Evolutionary conservation across 2,329 filamentous ascomycete genomes (phyloP).

Genomic region (Ophiostoma fasciatum): DNA sequence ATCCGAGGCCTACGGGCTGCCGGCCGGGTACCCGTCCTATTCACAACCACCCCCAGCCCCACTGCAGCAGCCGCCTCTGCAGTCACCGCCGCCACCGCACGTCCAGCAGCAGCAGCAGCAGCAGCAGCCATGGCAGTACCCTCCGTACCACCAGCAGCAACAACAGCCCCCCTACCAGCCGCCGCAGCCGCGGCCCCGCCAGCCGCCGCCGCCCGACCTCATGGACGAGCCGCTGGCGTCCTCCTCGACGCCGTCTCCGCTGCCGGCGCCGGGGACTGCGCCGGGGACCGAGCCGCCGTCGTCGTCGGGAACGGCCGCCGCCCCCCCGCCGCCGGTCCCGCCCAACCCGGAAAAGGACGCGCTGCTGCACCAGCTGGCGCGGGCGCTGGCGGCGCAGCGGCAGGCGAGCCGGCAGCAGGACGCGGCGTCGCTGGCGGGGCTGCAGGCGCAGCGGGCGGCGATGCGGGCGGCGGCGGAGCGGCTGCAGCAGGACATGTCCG

Average conservation of each 20-base stretch:
- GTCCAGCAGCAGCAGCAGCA: neutral
- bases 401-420: constrained; percentile 58
- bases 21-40: too few relatives aligned
- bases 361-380: constrained; percentile 61
- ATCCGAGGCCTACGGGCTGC: too few relatives aligned
- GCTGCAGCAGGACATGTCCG: constrained; percentile 58
- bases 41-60: constrained; percentile 10
- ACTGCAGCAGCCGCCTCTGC: constrained; percentile 12
- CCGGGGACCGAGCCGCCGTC: too few relatives aligned
- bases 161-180: constrained; percentile 15
- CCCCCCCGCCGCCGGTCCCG: constrained; percentile 66
- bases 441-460: constrained; percentile 65
- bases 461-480: constrained; percentile 54
- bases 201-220: constrained; percentile 34
- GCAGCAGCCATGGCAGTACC: constrained; percentile 10
- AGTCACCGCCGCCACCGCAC: constrained; percentile 15
- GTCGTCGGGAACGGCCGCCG: constrained; percentile 10
- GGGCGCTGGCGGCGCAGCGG: constrained; percentile 53
- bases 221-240: constrained; percentile 40
- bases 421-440: constrained; percentile 54
- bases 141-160: constrained; percentile 11
- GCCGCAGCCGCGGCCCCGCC: constrained; percentile 20
- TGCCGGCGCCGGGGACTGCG: too few relatives aligned
- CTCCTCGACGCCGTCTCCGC: neutral
- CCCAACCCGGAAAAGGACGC: constrained; percentile 93